Evolutionary conservation across 2,329 filamentous ascomycete genomes (phyloP), one percentile per base, ranked within the genome.

Genomic region (Penicillium sp.): DNA sequence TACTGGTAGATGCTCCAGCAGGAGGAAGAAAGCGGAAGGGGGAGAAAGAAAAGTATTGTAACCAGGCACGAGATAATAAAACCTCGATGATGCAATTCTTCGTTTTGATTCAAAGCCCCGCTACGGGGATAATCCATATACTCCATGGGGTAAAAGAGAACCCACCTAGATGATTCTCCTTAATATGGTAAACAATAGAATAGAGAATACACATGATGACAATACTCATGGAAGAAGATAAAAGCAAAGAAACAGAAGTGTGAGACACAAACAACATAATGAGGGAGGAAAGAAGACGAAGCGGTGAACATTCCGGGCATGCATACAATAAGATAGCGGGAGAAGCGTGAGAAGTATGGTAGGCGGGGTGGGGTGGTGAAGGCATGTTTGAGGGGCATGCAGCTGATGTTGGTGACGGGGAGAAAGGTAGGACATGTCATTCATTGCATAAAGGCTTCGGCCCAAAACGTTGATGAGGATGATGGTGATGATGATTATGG

Each of bases 221-320:
- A 51, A 54, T 61, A 47, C 29, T 47, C 47, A 55, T 52, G 59
- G 35, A 52, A 31, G 38, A 26, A 29, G 29, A 13, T 17, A 19
- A 45, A 23, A 23, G 26, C 15, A 21, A 44, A 49, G 45, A 19
- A 44, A n/a, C 26, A 31, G 13, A 23, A 21, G 26, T 51, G 19
- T 61, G 65, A 67, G 51, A 65, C 63, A 61, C 56, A 55, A 58
- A 68, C 62, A 64, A 64, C 48, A 62, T 63, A 50, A 55, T 61
- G 58, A 62, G 62, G 38, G 65, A 64, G 38, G 63, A 60, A 67
- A 62, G 60, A 57, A 64, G 59, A 41, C 11, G 35, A 13, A 41
- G 35, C 35, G 31, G 17, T 17, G 45, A 49, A 45, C 44, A 41
- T 51, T 48, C 30, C 9, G 48, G 26, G 44, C 55, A 58, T 51